phyloP scores from a whole-genome alignment of 148 eudicot genomes.

The Rhododendron molle region DNA sequence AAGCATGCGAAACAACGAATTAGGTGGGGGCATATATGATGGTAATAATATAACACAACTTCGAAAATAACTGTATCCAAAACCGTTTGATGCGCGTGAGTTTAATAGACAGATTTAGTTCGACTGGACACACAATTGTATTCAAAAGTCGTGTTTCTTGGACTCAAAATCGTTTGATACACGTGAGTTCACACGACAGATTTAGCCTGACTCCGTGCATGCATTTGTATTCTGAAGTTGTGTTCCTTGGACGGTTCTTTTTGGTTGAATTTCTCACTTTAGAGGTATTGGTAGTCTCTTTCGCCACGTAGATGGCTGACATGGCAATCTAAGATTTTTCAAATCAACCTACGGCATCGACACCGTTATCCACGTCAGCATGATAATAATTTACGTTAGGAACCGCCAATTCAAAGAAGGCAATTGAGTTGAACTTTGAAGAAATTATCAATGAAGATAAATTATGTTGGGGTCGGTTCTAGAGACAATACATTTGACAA shows the following conservation, averaged over 20 bases:
- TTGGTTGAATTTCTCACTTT: background rate
- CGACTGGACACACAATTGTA: no score
- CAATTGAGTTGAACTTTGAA: background rate
- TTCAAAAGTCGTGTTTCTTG: no score
- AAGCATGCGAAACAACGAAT: background rate
- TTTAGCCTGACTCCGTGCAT: rapidly evolving
- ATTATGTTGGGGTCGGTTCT: no score
- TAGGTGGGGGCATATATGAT: background rate
- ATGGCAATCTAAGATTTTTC: background rate
- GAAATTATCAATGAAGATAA: background rate
- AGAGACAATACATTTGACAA: no score
- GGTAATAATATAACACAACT: background rate
- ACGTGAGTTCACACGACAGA: no score
- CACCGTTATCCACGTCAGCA: background rate
- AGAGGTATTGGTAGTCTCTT: background rate
- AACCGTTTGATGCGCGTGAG: no score
- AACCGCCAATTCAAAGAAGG: background rate
- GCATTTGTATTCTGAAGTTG: no score
- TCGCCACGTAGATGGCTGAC: constrained; percentile 4
- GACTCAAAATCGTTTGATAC: no score
- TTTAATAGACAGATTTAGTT: no score
- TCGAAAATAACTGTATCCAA: no score
- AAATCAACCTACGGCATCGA: background rate
- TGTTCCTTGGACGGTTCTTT: no score
- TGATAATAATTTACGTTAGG: background rate